Conservation (phyloP, 2,329 filamentous ascomycete genomes). For the Kalmusia sp. region DNA sequence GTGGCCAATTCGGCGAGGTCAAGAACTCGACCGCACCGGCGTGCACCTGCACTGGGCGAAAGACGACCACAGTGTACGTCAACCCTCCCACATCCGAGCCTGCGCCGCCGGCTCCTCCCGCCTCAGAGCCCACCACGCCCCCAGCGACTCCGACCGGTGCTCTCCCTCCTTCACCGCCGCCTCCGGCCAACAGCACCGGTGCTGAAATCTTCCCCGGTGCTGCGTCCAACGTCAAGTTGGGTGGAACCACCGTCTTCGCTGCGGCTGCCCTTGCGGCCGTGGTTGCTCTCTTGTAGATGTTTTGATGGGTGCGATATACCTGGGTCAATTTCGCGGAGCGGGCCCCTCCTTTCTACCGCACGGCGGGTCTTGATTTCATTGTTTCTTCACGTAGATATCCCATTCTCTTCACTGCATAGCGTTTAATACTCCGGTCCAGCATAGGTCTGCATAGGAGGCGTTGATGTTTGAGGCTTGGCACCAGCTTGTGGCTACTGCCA, state of each 20-base stretch:
- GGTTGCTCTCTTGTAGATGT: conserved; percentile 29
- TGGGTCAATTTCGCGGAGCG: conserved; percentile 15
- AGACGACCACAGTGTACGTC: conserved; percentile 33
- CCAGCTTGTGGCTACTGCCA: conserved; percentile 8
- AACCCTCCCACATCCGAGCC: conserved; percentile 11
- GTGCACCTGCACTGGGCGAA: conserved; percentile 25
- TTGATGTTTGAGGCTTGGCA: conserved; percentile 9
- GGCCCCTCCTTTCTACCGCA: conserved; percentile 17
- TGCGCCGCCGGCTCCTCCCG: conserved; percentile 12
- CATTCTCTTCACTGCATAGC: conserved; percentile 12
- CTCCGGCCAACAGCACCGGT: conserved; percentile 31
- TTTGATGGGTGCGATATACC: conserved; percentile 7
- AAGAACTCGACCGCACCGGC: conserved; percentile 12
- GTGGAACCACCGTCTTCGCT: conserved; percentile 25
- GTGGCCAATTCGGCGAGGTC: conserved; percentile 17
- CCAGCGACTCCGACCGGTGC: background rate
- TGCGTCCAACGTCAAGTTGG: conserved; percentile 23
- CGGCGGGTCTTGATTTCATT: conserved; percentile 9
- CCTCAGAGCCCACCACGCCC: background rate
- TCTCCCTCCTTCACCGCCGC: conserved; percentile 7
- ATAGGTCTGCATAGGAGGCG: conserved; percentile 15
- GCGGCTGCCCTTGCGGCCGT: conserved; percentile 26
- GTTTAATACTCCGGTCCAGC: conserved; percentile 11
- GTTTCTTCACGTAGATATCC: conserved; percentile 18
- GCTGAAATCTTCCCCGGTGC: conserved; percentile 32